phyloP scores from a whole-genome alignment of 2,329 filamentous ascomycete species.

The Aureobasidium sp. region DNA sequence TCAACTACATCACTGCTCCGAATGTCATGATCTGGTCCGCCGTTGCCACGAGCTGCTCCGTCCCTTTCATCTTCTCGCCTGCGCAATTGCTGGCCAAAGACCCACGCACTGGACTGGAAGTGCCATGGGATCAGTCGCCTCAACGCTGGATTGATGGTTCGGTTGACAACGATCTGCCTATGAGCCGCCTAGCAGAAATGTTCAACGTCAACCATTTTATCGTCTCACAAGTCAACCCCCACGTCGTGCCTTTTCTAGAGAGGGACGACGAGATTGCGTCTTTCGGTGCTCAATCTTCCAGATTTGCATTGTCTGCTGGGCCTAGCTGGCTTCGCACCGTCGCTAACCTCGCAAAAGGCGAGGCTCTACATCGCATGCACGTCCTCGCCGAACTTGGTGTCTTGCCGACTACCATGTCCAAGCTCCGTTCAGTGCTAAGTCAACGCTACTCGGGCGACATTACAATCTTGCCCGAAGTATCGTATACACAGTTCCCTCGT shows the following conservation, averaged over 20 bases:
- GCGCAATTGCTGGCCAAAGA: constrained; percentile 78
- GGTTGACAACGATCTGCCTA: constrained; percentile 88
- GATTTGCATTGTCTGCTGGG: constrained; percentile 35
- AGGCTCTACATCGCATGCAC: constrained; percentile 73
- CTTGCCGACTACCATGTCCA: constrained; percentile 66
- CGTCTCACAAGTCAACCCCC: constrained; percentile 92
- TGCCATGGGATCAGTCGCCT: constrained; percentile 78
- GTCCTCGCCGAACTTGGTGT: constrained; percentile 73
- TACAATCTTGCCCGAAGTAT: constrained; percentile 79
- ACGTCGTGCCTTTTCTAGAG: constrained; percentile 78
- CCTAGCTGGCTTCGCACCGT: constrained; percentile 58
- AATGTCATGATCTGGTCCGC: constrained; percentile 96
- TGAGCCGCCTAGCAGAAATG: constrained; percentile 84
- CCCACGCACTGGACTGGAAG: constrained; percentile 66
- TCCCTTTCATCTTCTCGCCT: constrained; percentile 77
- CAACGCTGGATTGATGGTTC: constrained; percentile 91
- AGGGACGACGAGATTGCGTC: constrained; percentile 53
- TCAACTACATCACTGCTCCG: constrained; percentile 90
- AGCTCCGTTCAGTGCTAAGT: constrained; percentile 66
- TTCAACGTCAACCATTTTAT: constrained; percentile 99
- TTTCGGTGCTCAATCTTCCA: constrained; percentile 28
- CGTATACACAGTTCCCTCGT: constrained; percentile 63
- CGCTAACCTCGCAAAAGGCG: constrained; percentile 68
- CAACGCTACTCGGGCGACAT: constrained; percentile 94
- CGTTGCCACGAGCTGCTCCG: constrained; percentile 90